Evolutionary conservation across 768 basidiomycete genomes (phyloP), one percentile per base, ranked within the genome.

Genomic region (Phylloporus arenicola): DNA sequence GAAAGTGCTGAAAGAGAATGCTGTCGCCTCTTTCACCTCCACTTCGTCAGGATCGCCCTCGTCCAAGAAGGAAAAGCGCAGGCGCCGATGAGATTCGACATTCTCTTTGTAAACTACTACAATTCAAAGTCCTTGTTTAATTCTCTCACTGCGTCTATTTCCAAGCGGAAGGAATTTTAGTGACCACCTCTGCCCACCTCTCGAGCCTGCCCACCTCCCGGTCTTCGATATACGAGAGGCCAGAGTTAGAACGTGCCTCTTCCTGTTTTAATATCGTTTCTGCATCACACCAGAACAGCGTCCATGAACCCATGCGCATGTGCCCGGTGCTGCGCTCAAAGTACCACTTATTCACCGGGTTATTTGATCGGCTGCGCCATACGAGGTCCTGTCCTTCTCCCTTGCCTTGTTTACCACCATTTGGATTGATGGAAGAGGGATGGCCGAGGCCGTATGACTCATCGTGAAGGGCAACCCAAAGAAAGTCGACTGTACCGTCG

Each of bases 341-440:
- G 71, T 99, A 99, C 96, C 96, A 99, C 70, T 93, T 95, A 72
- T 99, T 99, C 50, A 98, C 83, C 0, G 93, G 94, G 68, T 99
- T 99, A 70, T 96, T 79, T 7, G 87, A 77, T 48, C 96, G 79
- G 65, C 85, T 88, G 41, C 96, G 82, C 96, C 96, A 99, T 34
- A 99, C 92, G 51, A 99, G 78, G 64, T 98, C 96, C 39, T 83
- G 76, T n/a, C 94, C 93, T 65, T 87, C 81, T 24, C 95, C 94
- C 50, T 80, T 75, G 29, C 95, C 96, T 47, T 85, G 83, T 60
- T 89, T 85, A 13, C 96, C 95, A 1, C 96, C 89, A 52, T 95
- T 95, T 27, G 93, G 89, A 67, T 99, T 99, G 51, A 88, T 86
- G 37, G 96, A 90, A 70, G 88, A 94, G 9, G 88, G 84, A 45